A percentile compares a stretch with the other conserved stretches of the same genome.
These are phyloP conservation scores for Sophora flavescens DNA, from an alignment of 306 rosid genomes.

Conservation along the genomic window DNA sequence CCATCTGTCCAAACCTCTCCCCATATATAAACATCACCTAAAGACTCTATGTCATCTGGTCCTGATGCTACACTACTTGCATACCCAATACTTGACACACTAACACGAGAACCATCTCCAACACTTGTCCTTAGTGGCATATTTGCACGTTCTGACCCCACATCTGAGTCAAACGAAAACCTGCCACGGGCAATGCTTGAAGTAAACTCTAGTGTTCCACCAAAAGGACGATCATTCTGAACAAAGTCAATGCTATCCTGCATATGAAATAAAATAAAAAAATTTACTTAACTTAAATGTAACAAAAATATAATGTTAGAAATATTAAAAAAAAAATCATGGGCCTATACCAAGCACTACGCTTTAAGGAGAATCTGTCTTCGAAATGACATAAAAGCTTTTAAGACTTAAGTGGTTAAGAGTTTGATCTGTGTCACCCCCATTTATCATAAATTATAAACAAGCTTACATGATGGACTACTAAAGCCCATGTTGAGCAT, in stretches of 20 bases:
- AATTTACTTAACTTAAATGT: conserved; percentile 14
- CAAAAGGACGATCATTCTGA: conserved; percentile 55
- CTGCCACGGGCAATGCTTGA: conserved; percentile 59
- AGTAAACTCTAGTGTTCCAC: conserved; percentile 64
- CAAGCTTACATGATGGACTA: conserved; percentile 7
- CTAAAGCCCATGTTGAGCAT: conserved; percentile 28
- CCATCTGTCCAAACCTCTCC: conserved; percentile 87
- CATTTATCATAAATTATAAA: conserved; percentile 11
- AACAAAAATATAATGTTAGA: conserved; percentile 18
- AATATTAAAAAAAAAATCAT: not conserved
- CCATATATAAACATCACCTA: conserved; percentile 94
- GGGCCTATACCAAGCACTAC: not conserved
- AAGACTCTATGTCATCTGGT: conserved; percentile 90
- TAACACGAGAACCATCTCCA: conserved; percentile 84
- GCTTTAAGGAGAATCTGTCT: conserved; percentile 15
- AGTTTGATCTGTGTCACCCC: not conserved
- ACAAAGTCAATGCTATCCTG: conserved; percentile 56
- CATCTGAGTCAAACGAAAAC: conserved; percentile 77
- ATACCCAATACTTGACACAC: conserved; percentile 83
- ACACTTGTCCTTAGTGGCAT: conserved; percentile 77
- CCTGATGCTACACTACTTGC: conserved; percentile 87
- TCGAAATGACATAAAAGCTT: not conserved
- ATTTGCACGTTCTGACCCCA: conserved; percentile 65
- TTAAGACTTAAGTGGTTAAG: not conserved
- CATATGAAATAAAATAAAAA: conserved; percentile 41